These are phyloP conservation scores for Pholiota microspora DNA, from an alignment of 768 basidiomycete species.

Conservation along the genomic window DNA sequence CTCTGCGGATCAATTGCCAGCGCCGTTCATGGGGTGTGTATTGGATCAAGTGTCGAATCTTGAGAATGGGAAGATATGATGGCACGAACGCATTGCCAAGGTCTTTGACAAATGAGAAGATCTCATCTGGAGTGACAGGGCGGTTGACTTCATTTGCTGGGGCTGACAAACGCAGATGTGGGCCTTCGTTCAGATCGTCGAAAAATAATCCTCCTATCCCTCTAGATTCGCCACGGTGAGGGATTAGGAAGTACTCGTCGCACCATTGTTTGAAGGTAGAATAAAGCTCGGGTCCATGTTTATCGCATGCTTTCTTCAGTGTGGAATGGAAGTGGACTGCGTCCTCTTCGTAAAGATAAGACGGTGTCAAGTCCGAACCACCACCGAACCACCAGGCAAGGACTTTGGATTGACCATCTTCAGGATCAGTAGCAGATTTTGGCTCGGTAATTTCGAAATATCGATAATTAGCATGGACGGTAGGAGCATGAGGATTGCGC, in stretches of 20 bases:
- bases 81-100: slow-evolving; percentile 83
- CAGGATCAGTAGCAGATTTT: slow-evolving; percentile 21
- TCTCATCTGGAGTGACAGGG: slow-evolving; percentile 59
- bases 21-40: slow-evolving; percentile 69
- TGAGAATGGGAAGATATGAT: slow-evolving; percentile 86
- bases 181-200: slow-evolving; percentile 78
- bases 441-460: slow-evolving; percentile 90
- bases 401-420: slow-evolving; percentile 45
- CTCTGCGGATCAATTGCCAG: slow-evolving; percentile 92
- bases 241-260: slow-evolving; percentile 94
- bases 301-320: slow-evolving; percentile 73
- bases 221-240: slow-evolving; percentile 81
- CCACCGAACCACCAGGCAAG: slow-evolving; percentile 99
- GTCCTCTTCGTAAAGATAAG: slow-evolving; percentile 88
- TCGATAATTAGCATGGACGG: slow-evolving; percentile 94
- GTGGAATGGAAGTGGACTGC: slow-evolving; percentile 83
- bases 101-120: slow-evolving; percentile 72
- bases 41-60: slow-evolving; percentile 50
- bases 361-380: slow-evolving; percentile 91
- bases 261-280: slow-evolving; percentile 91
- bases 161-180: slow-evolving; percentile 59
- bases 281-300: slow-evolving; percentile 67
- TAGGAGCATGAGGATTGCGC: slow-evolving; percentile 89
- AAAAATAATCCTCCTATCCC: slow-evolving; percentile 97
- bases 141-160: slow-evolving; percentile 36